Conservation (phyloP, 2,329 filamentous ascomycete species). For the Cucurbitaria berberidis region DNA sequence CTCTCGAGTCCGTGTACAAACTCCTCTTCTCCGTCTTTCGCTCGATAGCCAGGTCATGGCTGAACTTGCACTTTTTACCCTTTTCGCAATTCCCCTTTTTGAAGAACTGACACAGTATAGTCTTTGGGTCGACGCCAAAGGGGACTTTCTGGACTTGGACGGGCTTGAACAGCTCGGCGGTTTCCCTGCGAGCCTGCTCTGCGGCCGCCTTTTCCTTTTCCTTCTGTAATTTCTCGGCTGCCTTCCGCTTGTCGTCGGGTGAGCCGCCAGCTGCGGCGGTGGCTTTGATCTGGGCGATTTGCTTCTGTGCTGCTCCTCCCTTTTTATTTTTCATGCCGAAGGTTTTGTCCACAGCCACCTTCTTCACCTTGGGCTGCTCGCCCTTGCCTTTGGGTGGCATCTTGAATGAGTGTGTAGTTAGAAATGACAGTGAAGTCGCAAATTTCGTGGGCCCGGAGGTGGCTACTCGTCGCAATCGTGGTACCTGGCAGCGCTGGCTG, state of each 20-base stretch:
- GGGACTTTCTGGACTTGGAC: conserved; percentile 97
- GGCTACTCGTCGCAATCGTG: conserved; percentile 18
- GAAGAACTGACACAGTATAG: conserved; percentile 93
- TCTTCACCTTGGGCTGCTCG: conserved; percentile 58
- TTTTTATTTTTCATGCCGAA: conserved; percentile 99
- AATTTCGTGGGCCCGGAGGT: conserved; percentile 14
- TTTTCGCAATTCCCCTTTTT: conserved; percentile 98
- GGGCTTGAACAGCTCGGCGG: conserved; percentile 83
- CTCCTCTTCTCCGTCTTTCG: conserved; percentile 92
- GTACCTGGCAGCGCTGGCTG: conserved; percentile 21
- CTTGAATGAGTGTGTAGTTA: conserved; percentile 43
- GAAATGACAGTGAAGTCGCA: conserved; percentile 11
- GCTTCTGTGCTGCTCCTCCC: conserved; percentile 85
- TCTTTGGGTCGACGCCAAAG: conserved; percentile 98
- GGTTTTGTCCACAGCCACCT: conserved; percentile 87
- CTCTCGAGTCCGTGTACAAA: conserved; percentile 83
- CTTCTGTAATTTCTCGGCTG: conserved; percentile 66
- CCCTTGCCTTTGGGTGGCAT: conserved; percentile 73
- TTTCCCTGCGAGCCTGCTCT: conserved; percentile 81
- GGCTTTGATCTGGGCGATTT: conserved; percentile 79
- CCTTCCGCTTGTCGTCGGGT: conserved; percentile 86
- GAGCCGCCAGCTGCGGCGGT: conserved; percentile 69
- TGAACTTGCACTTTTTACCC: conserved; percentile 93
- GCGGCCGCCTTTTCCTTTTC: conserved; percentile 91
- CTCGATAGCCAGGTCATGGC: conserved; percentile 86